Percentiles rank a stretch among this genome's conserved stretches.
These are phyloP conservation scores for Dentipellis fragilis DNA, from an alignment of 768 basidiomycete genomes.

Conservation along the genomic window DNA sequence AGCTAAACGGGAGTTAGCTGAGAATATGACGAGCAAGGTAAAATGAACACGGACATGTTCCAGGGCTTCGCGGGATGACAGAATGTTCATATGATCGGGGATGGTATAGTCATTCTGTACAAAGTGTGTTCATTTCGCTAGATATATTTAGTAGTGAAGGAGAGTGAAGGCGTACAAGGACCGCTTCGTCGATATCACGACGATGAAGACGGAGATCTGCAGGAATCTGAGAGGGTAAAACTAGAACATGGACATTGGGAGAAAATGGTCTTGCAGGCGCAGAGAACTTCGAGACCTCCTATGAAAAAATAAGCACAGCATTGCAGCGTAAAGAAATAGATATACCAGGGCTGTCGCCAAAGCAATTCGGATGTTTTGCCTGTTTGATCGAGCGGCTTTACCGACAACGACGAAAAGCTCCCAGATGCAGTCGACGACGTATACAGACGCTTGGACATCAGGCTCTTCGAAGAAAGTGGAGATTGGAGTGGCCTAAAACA, in stretches of 20 bases:
- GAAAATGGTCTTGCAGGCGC: slow-evolving; percentile 51
- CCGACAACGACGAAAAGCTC: slow-evolving; percentile 74
- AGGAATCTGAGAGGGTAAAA: slow-evolving; percentile 68
- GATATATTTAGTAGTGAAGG: background rate
- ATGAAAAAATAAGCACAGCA: background rate
- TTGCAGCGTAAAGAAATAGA: background rate
- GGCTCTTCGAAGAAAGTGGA: slow-evolving; percentile 31
- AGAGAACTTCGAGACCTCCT: slow-evolving; percentile 47
- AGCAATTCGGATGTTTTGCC: slow-evolving; percentile 52
- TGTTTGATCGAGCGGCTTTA: slow-evolving; percentile 47
- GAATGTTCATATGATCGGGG: slow-evolving; percentile 73
- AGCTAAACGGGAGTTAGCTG: slow-evolving; percentile 30
- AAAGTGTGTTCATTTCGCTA: background rate
- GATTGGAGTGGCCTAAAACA: slow-evolving; percentile 37
- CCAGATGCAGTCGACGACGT: slow-evolving; percentile 68
- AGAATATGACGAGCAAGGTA: slow-evolving; percentile 6
- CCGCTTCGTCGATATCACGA: slow-evolving; percentile 50
- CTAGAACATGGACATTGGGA: slow-evolving; percentile 64
- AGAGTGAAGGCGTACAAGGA: background rate
- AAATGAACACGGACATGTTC: slow-evolving; percentile 38
- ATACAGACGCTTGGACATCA: slow-evolving; percentile 36
- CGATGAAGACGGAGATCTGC: slow-evolving; percentile 57
- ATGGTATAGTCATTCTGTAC: slow-evolving; percentile 33
- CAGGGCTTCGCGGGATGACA: slow-evolving; percentile 45
- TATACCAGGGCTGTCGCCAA: slow-evolving; percentile 47